Base-by-base conservation (phyloP, 2,329 filamentous ascomycete species). In the Pseudogymnoascus sp. region DNA sequence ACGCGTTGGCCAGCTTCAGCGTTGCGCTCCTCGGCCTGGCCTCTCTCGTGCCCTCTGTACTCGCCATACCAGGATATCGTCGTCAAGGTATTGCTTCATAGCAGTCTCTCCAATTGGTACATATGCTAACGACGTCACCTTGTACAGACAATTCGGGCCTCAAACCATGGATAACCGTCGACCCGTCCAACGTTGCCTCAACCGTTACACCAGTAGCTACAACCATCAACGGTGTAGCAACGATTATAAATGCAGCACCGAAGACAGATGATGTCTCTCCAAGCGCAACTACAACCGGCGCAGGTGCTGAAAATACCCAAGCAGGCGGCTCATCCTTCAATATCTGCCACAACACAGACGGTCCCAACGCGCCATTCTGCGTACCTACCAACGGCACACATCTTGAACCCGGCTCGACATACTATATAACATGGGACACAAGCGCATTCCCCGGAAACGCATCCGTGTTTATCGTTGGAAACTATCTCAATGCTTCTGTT, bases 351-450 rank as follows among this genome's bases (percentile, higher is more conserved):
- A 70, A 69, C 38, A 62, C 45, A 9, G 63, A 66, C 34, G 65
- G 65, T n/a, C 48, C 61, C 6, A 68, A 64, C 57, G 65, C 67
- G 6, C 68, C 68, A 1, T 67, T 70, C 57, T 70, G 69, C 59
- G 65, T 65, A 30, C 69, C 67, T 4, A 59, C 63, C n/a, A 69
- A 70, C 59, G 67, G 63, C n/a, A 65, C 67, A 5, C 63, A 59
- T 38, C 62, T 70, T 7, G 67, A 67, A 23, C 62, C 69, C 13
- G 67, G 65, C 19, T 60, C 65, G 12, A 69, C 65, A 59, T 70
- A 69, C 58, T 70, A 70, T 61, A 67, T 70, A 26, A 70, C 68
- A 7, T 70, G 69, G 69, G 68, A 70, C 37, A 62, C 64, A 3
- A 62, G 56, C 18, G 69, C 62, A 57, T 67, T 67, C 34, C 63